Conservation (phyloP, 352 stramenopile species). For the Phytophthora macrochlamydospora region DNA sequence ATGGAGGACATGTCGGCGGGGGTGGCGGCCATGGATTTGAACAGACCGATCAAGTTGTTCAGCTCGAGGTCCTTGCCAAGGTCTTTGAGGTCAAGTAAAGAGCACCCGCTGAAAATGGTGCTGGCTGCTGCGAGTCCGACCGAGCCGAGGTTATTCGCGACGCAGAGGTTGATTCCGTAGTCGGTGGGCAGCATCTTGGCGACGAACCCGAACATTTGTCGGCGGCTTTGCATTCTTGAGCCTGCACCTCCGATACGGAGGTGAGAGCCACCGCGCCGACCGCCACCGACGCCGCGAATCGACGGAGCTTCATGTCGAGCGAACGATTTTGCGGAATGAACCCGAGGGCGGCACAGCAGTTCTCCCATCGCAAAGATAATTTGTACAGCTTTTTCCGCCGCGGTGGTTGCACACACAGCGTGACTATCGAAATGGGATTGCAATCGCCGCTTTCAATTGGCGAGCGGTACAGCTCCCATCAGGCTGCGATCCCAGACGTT, state of each 20-base stretch:
- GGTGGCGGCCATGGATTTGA: constrained; percentile 38
- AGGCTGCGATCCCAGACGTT: constrained; percentile 27
- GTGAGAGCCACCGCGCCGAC: constrained; percentile 18
- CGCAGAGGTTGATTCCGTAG: constrained; percentile 54
- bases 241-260: constrained; percentile 14
- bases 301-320: constrained; percentile 30
- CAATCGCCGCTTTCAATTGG: neutral
- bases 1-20: constrained; percentile 42
- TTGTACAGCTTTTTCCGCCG: neutral
- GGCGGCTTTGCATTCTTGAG: constrained; percentile 28
- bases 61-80: constrained; percentile 40
- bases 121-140: constrained; percentile 33
- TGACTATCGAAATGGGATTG: constrained; percentile 19
- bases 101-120: constrained; percentile 42
- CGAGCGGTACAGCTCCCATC: constrained; percentile 16
- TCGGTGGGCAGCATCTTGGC: constrained; percentile 31
- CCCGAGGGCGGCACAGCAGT: neutral
- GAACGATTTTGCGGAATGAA: constrained; percentile 24
- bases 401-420: neutral
- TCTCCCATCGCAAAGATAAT: constrained; percentile 28
- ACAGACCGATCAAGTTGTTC: constrained; percentile 26
- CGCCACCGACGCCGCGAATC: constrained; percentile 17
- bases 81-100: constrained; percentile 38
- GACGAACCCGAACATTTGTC: constrained; percentile 35
- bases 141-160: constrained; percentile 50